Evolutionary conservation across 106 monocot species (phyloP).

Genomic region (Dendrobium huoshanense): DNA sequence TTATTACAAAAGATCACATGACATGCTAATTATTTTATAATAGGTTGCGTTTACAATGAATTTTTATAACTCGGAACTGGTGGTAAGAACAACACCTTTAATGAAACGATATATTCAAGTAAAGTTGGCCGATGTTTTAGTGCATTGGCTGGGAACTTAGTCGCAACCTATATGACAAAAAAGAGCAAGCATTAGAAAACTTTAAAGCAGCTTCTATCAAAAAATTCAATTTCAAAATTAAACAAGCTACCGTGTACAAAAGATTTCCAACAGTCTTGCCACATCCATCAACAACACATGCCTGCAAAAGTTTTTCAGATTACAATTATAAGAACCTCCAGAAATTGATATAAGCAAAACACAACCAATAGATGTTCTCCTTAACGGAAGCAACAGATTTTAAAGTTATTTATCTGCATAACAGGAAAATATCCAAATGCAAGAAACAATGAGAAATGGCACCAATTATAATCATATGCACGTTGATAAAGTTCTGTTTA

Average conservation of each 20-base stretch:
- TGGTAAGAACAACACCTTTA: slow-evolving; percentile 40
- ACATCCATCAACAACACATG: slow-evolving; percentile 56
- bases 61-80: not conserved
- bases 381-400: not conserved
- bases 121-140: slow-evolving; percentile 69
- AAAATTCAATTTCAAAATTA: not conserved
- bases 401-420: not conserved
- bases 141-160: slow-evolving; percentile 77
- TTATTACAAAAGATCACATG: not conserved
- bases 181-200: slow-evolving; percentile 1
- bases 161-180: slow-evolving; percentile 51
- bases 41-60: not conserved
- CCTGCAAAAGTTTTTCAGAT: slow-evolving; percentile 30
- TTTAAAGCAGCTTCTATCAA: not conserved
- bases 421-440: not conserved
- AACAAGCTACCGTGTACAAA: slow-evolving; percentile 63
- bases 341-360: not conserved
- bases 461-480: too few species aligned
- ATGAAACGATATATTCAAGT: slow-evolving; percentile 52
- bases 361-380: not conserved
- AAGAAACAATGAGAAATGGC: not conserved
- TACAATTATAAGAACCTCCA: not conserved
- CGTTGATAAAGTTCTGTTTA: not conserved
- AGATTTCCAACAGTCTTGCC: slow-evolving; percentile 74
- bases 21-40: not conserved